Evolutionary conservation across 352 stramenopile species (phyloP).

Genomic region (Pythium coloratum): DNA sequence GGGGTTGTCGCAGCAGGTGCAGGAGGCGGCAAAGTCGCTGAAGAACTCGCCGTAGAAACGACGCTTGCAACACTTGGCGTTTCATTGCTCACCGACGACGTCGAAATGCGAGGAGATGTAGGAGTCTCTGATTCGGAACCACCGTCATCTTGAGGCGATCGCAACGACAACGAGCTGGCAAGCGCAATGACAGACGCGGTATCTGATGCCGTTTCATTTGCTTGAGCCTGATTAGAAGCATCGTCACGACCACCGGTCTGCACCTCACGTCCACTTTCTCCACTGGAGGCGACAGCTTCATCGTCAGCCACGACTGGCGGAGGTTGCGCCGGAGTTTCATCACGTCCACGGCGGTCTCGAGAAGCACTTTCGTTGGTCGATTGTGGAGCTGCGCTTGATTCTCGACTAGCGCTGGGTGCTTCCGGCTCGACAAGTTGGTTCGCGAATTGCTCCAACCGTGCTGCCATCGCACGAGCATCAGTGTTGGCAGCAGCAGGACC

Average conservation of each 20-base stretch:
- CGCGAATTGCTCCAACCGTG: slow-evolving; percentile 75
- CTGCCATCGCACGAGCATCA: slow-evolving; percentile 69
- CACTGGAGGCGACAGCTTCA: not conserved
- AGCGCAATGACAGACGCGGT: slow-evolving; percentile 81
- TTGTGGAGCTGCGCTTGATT: not conserved
- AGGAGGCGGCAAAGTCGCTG: slow-evolving; percentile 14
- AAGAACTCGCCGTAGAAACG: not conserved
- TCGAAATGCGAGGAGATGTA: slow-evolving; percentile 25
- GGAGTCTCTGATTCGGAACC: slow-evolving; percentile 41
- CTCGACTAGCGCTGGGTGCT: not conserved
- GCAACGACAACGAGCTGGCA: slow-evolving; percentile 79
- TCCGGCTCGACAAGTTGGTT: slow-evolving; percentile 51
- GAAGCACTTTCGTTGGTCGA: not conserved
- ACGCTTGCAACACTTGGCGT: not conserved
- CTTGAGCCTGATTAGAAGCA: slow-evolving; percentile 15
- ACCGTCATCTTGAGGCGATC: slow-evolving; percentile 65
- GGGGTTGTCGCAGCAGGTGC: slow-evolving; percentile 35
- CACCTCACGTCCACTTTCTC: not conserved
- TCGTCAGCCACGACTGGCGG: not conserved
- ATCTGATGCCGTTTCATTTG: slow-evolving; percentile 42
- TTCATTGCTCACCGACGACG: not conserved
- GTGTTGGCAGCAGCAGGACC: slow-evolving; percentile 5
- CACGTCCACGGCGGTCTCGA: not conserved
- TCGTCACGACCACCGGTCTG: not conserved
- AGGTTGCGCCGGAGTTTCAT: not conserved